Conservation (phyloP, 2,329 filamentous ascomycete species). For the Colletotrichum sp. region DNA sequence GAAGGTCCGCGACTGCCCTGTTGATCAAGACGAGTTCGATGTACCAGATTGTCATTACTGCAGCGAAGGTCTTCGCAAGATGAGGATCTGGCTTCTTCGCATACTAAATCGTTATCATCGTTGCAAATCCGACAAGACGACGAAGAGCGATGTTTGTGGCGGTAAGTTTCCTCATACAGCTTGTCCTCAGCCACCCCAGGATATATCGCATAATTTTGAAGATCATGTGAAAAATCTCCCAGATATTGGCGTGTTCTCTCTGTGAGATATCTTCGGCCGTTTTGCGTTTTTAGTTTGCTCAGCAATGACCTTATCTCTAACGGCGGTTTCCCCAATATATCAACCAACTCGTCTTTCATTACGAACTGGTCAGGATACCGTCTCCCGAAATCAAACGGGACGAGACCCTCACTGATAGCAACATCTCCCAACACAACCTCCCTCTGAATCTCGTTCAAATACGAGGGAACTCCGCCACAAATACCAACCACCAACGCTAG, state of each 20-base stretch:
- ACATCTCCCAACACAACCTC: conserved; percentile 39
- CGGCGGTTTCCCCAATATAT: conserved; percentile 30
- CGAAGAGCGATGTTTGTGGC: conserved; percentile 32
- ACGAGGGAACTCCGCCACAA: conserved; percentile 42
- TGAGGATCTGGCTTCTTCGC: conserved; percentile 17
- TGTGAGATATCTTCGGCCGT: conserved; percentile 17
- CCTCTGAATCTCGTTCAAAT: accelerated
- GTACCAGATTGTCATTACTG: neutral
- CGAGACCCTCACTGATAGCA: conserved; percentile 31
- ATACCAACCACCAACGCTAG: conserved; percentile 43
- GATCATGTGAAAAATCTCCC: neutral
- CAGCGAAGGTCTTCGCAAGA: conserved; percentile 29
- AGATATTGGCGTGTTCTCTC: neutral
- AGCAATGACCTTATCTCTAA: conserved; percentile 32
- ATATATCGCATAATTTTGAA: conserved; percentile 10
- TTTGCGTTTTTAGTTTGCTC: neutral
- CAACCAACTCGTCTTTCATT: conserved; percentile 28
- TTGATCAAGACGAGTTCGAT: neutral
- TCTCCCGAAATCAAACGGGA: conserved; percentile 32
- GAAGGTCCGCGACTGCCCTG: neutral
- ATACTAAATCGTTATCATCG: neutral
- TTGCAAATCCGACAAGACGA: neutral
- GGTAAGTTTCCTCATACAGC: conserved; percentile 33
- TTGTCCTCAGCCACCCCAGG: conserved; percentile 32
- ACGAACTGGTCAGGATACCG: conserved; percentile 28